These are phyloP conservation scores for Fusarium dimerum DNA, from an alignment of 2,329 filamentous ascomycete genomes.

Conservation along the genomic window DNA sequence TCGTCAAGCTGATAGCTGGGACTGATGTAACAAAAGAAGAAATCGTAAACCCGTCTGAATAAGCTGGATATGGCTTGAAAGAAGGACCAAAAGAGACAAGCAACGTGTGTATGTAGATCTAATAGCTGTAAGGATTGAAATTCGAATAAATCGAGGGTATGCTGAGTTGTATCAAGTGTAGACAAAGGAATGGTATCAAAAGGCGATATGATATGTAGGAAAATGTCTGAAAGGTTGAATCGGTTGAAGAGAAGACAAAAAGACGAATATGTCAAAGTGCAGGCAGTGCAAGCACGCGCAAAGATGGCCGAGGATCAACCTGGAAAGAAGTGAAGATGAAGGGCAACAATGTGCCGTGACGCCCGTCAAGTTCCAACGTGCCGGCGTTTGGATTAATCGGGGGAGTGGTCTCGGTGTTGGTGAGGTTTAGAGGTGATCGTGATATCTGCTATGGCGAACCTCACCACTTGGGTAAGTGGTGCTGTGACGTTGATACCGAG, in stretches of 20 bases:
- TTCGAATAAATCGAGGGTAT: slow-evolving; percentile 11
- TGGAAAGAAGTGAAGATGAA: slow-evolving; percentile 37
- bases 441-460: not conserved
- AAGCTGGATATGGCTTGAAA: not conserved
- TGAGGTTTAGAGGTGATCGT: slow-evolving; percentile 4
- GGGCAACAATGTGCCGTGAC: slow-evolving; percentile 25
- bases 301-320: slow-evolving; percentile 60
- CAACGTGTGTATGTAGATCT: slow-evolving; percentile 9
- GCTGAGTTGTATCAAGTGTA: slow-evolving; percentile 15
- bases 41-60: not conserved
- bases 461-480: slow-evolving; percentile 3
- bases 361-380: slow-evolving; percentile 27
- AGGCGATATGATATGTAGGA: slow-evolving; percentile 5
- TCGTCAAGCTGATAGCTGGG: not conserved
- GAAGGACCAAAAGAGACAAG: not conserved
- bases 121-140: slow-evolving; percentile 3
- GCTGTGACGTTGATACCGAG: slow-evolving; percentile 4
- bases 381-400: slow-evolving; percentile 21
- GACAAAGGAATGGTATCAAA: slow-evolving; percentile 28
- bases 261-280: slow-evolving; percentile 16
- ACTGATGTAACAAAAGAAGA: not conserved
- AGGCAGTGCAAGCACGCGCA: slow-evolving; percentile 31
- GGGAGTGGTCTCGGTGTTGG: slow-evolving; percentile 7
- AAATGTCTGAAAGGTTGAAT: slow-evolving; percentile 4
- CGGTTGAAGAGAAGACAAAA: slow-evolving; percentile 16